Evolutionary conservation across 495 filamentous ascomycete species (phyloP).

Genomic region (Tetracladium setigerum): DNA sequence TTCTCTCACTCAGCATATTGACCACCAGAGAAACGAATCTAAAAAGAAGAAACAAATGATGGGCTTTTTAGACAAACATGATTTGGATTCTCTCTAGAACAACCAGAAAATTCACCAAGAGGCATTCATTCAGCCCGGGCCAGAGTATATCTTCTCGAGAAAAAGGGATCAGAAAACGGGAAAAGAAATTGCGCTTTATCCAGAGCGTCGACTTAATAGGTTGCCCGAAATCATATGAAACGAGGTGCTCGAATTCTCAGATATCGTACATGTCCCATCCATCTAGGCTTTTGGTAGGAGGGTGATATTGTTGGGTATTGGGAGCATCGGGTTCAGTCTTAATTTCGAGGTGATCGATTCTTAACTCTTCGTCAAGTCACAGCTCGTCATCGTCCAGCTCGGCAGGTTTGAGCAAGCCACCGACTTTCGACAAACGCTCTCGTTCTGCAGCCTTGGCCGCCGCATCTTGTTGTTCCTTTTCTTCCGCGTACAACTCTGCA

Average conservation of each 20-base stretch:
- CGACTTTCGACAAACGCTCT: constrained; percentile 83
- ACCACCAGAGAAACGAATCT: too few relatives aligned
- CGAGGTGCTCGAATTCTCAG: constrained; percentile 4
- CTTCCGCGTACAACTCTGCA: constrained; percentile 89
- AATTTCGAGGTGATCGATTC: constrained; percentile 41
- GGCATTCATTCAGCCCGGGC: too few relatives aligned
- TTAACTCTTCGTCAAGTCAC: constrained; percentile 68
- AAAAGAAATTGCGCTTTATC: too few relatives aligned
- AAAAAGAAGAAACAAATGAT: too few relatives aligned
- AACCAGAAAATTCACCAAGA: too few relatives aligned
- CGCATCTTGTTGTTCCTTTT: constrained; percentile 76
- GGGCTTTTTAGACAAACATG: too few relatives aligned
- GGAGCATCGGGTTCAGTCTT: neutral
- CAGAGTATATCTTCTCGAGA: too few relatives aligned
- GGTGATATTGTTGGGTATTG: constrained; percentile 1
- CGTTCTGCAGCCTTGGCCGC: constrained; percentile 75
- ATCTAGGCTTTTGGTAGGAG: constrained; percentile 12
- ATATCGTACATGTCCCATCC: constrained; percentile 26
- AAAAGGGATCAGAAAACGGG: too few relatives aligned
- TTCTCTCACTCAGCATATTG: too few relatives aligned
- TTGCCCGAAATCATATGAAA: neutral
- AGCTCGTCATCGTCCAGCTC: constrained; percentile 94
- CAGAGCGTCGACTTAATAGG: too few relatives aligned
- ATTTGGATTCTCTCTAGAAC: too few relatives aligned
- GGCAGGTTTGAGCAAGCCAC: constrained; percentile 84